Conservation (phyloP, 768 basidiomycete species). For the Tulasnella sp. region DNA sequence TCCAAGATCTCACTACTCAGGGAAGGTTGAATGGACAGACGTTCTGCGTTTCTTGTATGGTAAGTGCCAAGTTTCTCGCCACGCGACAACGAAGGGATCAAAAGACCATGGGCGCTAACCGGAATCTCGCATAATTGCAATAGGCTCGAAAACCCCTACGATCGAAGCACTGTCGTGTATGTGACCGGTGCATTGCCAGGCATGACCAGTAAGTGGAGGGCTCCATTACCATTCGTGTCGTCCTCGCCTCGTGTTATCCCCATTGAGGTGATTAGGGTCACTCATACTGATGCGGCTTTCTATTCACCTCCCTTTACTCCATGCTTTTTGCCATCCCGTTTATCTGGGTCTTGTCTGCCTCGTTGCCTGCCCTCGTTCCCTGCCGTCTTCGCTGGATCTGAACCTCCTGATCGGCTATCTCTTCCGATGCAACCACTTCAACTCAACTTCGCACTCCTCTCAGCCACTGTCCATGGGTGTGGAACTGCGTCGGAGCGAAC, state of each 20-base stretch:
- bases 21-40: conserved; percentile 90
- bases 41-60: conserved; percentile 95
- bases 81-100: background rate
- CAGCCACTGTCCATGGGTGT: conserved; percentile 98
- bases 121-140: background rate
- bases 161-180: conserved; percentile 91
- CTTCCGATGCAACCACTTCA: background rate
- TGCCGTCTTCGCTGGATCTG: background rate
- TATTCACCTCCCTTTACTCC: background rate
- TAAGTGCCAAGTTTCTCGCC: conserved; percentile 31
- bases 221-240: background rate
- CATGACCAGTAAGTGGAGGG: conserved; percentile 78
- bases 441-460: background rate
- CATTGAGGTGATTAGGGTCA: background rate
- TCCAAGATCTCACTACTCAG: conserved; percentile 83
- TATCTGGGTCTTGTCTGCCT: background rate
- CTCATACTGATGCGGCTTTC: background rate
- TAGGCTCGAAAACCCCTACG: conserved; percentile 83
- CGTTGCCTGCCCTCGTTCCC: conserved; percentile 3
- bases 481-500: conserved; percentile 92
- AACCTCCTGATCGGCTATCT: background rate
- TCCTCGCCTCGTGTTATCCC: conserved; percentile 15
- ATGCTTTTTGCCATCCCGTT: conserved; percentile 1
- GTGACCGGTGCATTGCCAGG: conserved; percentile 80
- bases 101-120: background rate